Base-by-base conservation (phyloP, 768 basidiomycete species). In the Psilocybe cyanescens region DNA sequence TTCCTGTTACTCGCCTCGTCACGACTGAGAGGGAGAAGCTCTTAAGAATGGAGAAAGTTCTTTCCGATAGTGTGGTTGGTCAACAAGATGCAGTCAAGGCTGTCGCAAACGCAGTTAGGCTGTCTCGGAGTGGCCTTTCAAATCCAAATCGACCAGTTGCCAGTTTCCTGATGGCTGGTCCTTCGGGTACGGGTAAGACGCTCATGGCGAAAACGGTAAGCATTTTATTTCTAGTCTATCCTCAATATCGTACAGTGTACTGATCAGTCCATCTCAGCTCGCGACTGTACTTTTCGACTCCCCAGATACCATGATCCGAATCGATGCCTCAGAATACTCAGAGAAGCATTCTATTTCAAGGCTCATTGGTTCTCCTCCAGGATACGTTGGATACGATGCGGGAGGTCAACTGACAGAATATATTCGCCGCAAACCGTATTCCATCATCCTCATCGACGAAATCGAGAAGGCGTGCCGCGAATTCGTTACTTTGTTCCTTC, bases 351-450 rank as follows among this genome's bases (percentile, higher is more conserved):
- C 80, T 2, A 83, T 84, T 55, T 79, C 82, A 35, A 76, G 82
- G 14, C 77, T 84, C 46, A 83, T 83, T 46, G 82, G 83, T 29
- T 79, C 81, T 63, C 92, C 92, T 58, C 91, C 92, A 55, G 92
- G 96, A 41, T 98, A 97, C 71, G 89, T 98, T 45, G 97, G 96
- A 1, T 87, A 97, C 72, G 94, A 97, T 68, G 82, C 87, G 35
- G 92, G 93, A 8, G 93, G 95, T 8, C 94, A 96, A 71, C 82
- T 97, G 50, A 97, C 95, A 3, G 95, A 97, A 77, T 95, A 95
- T 67, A 88, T 97, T 53, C 86, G 95, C 54, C 86, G 95, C 62
- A 92, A 94, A 72, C 95, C 95, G 1, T 97, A 96, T 72, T 86
- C 84, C 60, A 94, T 94, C 67, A 81, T 94, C 56, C 81, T 94